Percentiles rank a stretch among this genome's conserved stretches.
These are phyloP conservation scores for Penicillium hesseltinei DNA, from an alignment of 2,329 filamentous ascomycete species.

Conservation along the genomic window DNA sequence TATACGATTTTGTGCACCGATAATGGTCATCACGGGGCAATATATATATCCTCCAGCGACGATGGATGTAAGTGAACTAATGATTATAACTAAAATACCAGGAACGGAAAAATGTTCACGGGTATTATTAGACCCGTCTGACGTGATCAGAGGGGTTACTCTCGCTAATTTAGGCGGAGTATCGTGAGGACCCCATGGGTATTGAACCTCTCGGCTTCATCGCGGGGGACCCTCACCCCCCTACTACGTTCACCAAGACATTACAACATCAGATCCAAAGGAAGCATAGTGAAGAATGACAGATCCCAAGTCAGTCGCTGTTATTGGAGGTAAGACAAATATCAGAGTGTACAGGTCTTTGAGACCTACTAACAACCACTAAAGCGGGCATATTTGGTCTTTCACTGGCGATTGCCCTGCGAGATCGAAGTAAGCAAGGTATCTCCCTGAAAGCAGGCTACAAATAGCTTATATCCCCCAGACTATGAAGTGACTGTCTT, in stretches of 20 bases:
- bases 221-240: neutral
- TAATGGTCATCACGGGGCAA: neutral
- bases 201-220: neutral
- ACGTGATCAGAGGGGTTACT: neutral
- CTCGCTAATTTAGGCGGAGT: neutral
- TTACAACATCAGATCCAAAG: neutral
- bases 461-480: neutral
- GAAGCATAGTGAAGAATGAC: constrained; percentile 1
- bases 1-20: neutral
- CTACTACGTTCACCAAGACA: neutral
- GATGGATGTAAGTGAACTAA: neutral
- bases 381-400: constrained; percentile 19
- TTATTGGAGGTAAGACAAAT: constrained; percentile 14
- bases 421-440: constrained; percentile 11
- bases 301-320: constrained; percentile 10
- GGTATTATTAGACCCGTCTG: neutral
- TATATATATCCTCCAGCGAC: neutral
- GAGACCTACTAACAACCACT: neutral
- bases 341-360: no score
- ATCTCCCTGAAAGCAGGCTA: accelerated
- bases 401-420: constrained; percentile 15
- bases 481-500: constrained; percentile 17
- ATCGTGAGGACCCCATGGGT: neutral
- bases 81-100: neutral
- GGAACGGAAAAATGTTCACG: neutral